A percentile compares a stretch with the other conserved stretches of the same genome.
These are phyloP conservation scores for Trichoderma parareesei DNA, from an alignment of 495 filamentous ascomycete genomes.

Conservation along the genomic window DNA sequence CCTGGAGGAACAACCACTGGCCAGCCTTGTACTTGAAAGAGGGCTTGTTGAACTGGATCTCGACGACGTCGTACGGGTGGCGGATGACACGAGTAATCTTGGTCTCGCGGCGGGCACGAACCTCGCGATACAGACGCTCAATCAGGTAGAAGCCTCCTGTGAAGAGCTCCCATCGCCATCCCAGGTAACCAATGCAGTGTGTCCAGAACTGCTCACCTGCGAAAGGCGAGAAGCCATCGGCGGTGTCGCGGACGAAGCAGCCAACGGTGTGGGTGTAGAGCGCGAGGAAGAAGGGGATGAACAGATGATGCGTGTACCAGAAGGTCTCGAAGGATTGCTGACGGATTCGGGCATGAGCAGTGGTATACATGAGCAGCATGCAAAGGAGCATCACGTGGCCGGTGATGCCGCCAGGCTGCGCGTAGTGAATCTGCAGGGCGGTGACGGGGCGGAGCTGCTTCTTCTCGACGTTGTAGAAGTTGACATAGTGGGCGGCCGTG, in stretches of 20 bases:
- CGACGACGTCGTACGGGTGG: slow-evolving; percentile 96
- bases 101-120: slow-evolving; percentile 70
- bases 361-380: slow-evolving; percentile 98
- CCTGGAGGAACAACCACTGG: slow-evolving; percentile 94
- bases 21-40: slow-evolving; percentile 98
- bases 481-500: slow-evolving; percentile 80
- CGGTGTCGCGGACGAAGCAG: slow-evolving; percentile 84
- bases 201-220: slow-evolving; percentile 74
- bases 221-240: slow-evolving; percentile 69
- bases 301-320: slow-evolving; percentile 98
- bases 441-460: slow-evolving; percentile 70
- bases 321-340: slow-evolving; percentile 98
- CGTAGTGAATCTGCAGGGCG: slow-evolving; percentile 91
- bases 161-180: slow-evolving; percentile 94
- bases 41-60: slow-evolving; percentile 94
- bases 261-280: slow-evolving; percentile 94
- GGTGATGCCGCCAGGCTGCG: slow-evolving; percentile 81
- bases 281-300: slow-evolving; percentile 87
- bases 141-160: slow-evolving; percentile 78
- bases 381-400: slow-evolving; percentile 97
- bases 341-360: slow-evolving; percentile 84
- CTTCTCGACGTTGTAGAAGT: slow-evolving; percentile 95
- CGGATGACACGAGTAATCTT: slow-evolving; percentile 89
- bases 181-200: slow-evolving; percentile 91
- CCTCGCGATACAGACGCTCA: slow-evolving; percentile 88